Base-by-base conservation (phyloP, 768 basidiomycete species). In the Gymnopilus junonius region DNA sequence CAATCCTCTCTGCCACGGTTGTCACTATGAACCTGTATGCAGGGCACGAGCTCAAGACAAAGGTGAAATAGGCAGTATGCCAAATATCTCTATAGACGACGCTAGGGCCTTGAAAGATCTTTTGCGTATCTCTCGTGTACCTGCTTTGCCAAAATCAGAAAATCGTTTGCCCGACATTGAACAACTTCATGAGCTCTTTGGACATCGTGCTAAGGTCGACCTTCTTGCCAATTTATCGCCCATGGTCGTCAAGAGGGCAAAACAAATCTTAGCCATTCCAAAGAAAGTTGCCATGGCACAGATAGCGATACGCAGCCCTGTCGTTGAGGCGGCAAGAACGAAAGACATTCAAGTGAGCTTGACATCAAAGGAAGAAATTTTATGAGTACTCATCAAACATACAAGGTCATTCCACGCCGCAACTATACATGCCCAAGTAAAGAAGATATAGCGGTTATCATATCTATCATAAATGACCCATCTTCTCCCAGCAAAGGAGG, bases 1-100 rank as follows among this genome's bases (percentile, higher is more conserved):
- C 46, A 85, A 85, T 37, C 82, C 84, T 7, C 70, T 81, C 7
- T 85, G 84, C 62, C 76, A 75, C 17, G 74, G 75, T 4, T 85
- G 84, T 62, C 76, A 75, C 10, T 84, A 75, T 63, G 72, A 78
- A 55, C 25, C 69, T 8, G 75, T 75, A 21, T 84, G 83, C 61
- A 72, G 73, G 63, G 43, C 65, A 14, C 73, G 70, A 20, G 74
- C 81, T 11, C 53, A 78, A 15, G 58, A 71, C n/a, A 70, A 78
- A 37, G 79, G 79, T 5, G 71, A 71, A 51, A 64, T 85, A 12
- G 83, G 84, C 42, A 74, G 69, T 20, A 82, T 83, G 61, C 81
- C 82, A 0, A 83, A 84, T 67, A 76, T 85, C 17, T 81, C 81
- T n/a, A 71, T 82, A 37, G 76, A 76, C 7, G 78, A 85, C n/a